Evolutionary conservation across 1,139 yeast genomes (phyloP), one percentile per base, ranked within the genome.

Genomic region (Saccharomyces hybrid): DNA sequence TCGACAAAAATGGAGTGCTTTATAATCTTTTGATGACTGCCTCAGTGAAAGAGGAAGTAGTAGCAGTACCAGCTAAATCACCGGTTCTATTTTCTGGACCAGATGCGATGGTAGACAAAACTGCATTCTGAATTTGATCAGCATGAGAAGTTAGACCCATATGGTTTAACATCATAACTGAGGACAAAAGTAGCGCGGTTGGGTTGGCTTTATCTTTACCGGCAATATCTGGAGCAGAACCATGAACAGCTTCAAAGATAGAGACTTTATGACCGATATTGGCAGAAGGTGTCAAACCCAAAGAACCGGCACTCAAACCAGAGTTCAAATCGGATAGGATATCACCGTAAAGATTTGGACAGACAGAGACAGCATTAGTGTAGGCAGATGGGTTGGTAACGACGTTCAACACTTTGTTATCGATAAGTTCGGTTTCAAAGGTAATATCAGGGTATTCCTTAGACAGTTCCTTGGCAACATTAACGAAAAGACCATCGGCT

Each of bases 261-360:
- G 97, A 88, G 62, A 91, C 96, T 73, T 87, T 86, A 81, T 89
- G 89, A 79, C 99, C 99, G 90, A 93, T 90, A 83, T 93, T 93
- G 75, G 97, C 99, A 59, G 97, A 89, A 64, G 99, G 98, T 61
- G 98, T 93, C 74, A 93, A 83, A 76, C 99, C 99, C 70, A 91
- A 83, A 72, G 98, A 97, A 74, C 99, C 99, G 66, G 95, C 93
- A 53, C 71, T 67, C 71, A 93, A 81, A 76, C 98, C 99, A 57
- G 97, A 88, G 64, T 96, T 88, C 74, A 93, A 81, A 75, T 93
- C 98, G 61, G 98, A 91, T 86, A 93, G 85, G 76, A 93, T 93
- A 75, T 86, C 98, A 80, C 99, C 99, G 77, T 93, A 93, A 76
- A 93, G 83, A 85, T 93, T 93, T 69, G 99, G 99, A 97, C 93